phyloP scores from a whole-genome alignment of 2,329 filamentous ascomycete species.

The Trichoderma harzianum region DNA sequence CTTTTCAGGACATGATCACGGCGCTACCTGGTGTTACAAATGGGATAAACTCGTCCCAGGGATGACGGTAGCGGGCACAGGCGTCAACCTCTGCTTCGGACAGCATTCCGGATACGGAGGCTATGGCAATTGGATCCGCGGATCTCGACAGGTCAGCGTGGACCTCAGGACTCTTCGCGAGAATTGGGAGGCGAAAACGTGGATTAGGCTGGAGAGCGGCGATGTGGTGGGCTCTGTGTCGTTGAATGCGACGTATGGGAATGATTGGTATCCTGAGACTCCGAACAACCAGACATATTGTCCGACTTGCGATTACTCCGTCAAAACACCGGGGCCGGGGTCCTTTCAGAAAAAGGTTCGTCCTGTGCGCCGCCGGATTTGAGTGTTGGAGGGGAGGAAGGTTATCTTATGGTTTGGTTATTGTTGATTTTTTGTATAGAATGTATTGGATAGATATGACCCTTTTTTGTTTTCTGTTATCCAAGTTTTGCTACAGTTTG shows the following conservation, averaged over 20 bases:
- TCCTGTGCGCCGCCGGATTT: neutral
- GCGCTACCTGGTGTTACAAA: conserved; percentile 55
- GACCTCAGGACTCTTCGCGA: conserved; percentile 37
- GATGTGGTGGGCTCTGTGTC: conserved; percentile 48
- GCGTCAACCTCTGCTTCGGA: conserved; percentile 54
- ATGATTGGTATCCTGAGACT: conserved; percentile 50
- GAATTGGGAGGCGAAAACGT: conserved; percentile 49
- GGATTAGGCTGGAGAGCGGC: conserved; percentile 58
- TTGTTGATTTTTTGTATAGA: neutral
- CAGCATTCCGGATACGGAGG: conserved; percentile 69
- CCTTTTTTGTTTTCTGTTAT: neutral
- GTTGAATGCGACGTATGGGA: conserved; percentile 58
- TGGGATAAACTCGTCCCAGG: conserved; percentile 41
- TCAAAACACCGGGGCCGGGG: conserved; percentile 16
- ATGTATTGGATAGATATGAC: conserved; percentile 2
- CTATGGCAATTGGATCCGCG: conserved; percentile 62
- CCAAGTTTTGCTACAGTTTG: neutral
- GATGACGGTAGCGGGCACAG: conserved; percentile 39
- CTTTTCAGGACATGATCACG: conserved; percentile 66
- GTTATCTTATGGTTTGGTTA: neutral
- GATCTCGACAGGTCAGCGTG: conserved; percentile 54
- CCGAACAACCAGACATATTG: conserved; percentile 35
- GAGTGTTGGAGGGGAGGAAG: neutral
- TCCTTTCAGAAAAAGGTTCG: neutral
- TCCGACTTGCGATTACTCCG: conserved; percentile 24